A percentile compares a stretch with the other conserved stretches of the same genome.
These are phyloP conservation scores for Ustilago trichophora DNA, from an alignment of 1,284 basidiomycete genomes.

Conservation along the genomic window DNA sequence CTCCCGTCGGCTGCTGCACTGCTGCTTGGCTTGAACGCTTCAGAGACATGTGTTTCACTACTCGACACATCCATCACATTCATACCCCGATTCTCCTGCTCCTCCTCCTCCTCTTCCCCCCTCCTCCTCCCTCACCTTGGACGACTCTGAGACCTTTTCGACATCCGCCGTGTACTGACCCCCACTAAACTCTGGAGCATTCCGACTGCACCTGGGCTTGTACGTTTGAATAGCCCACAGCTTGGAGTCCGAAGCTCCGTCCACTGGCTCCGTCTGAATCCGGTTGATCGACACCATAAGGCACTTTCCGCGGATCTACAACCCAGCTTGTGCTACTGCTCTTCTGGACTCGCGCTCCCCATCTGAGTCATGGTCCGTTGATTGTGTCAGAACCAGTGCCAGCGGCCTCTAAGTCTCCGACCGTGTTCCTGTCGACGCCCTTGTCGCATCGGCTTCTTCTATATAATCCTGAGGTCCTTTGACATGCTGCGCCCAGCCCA, in stretches of 20 bases:
- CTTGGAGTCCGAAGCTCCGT: background rate
- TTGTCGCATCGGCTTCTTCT: background rate
- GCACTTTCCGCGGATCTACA: no score
- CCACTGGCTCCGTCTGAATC: slow-evolving; percentile 5
- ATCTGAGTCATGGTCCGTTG: slow-evolving; percentile 24
- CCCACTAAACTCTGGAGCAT: no score
- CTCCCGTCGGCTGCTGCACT: no score
- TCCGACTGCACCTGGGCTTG: background rate
- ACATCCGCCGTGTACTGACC: no score
- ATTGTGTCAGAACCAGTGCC: slow-evolving; percentile 16
- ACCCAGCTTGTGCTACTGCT: no score
- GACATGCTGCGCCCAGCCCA: slow-evolving; percentile 1
- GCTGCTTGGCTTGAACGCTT: background rate
- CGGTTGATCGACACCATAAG: slow-evolving; percentile 11
- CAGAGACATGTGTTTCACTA: slow-evolving; percentile 32
- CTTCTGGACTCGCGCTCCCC: background rate
- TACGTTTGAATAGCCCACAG: background rate
- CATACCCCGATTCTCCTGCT: slow-evolving; percentile 6
- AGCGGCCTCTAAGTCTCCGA: slow-evolving; percentile 1
- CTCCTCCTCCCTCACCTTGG: no score
- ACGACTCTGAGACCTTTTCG: no score
- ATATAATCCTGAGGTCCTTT: slow-evolving; percentile 10
- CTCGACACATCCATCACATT: slow-evolving; percentile 13
- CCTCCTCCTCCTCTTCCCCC: no score
- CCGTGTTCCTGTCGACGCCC: background rate